Percentiles rank a stretch among this genome's conserved stretches.
Evolutionary conservation across 2,329 filamentous ascomycete species (phyloP).

Genomic region (Aspergillus fischeri): DNA sequence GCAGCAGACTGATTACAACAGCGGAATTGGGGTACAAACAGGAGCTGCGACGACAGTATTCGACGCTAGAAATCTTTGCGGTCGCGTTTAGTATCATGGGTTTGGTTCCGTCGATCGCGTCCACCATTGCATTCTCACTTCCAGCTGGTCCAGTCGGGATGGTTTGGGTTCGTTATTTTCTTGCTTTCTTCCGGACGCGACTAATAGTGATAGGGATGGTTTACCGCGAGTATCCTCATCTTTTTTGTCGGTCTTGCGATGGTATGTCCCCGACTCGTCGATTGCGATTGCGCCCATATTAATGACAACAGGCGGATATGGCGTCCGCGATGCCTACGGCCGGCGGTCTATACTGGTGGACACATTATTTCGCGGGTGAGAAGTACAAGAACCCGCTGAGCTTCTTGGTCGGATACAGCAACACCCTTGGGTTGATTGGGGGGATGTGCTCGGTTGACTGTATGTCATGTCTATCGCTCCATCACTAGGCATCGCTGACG

Average conservation of each 20-base stretch:
- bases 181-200: neutral
- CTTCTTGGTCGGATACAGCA: constrained; percentile 59
- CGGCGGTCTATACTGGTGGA: constrained; percentile 58
- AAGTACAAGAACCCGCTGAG: constrained; percentile 55
- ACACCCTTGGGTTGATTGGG: constrained; percentile 58
- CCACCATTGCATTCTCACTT: constrained; percentile 56
- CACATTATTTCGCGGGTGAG: constrained; percentile 55
- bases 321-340: constrained; percentile 56
- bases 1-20: constrained; percentile 2
- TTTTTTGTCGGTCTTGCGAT: constrained; percentile 59
- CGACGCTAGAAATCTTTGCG: constrained; percentile 59
- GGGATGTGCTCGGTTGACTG: constrained; percentile 61
- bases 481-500: neutral
- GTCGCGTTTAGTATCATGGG: constrained; percentile 60
- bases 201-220: constrained; percentile 45
- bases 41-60: constrained; percentile 59
- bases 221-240: constrained; percentile 55
- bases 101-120: constrained; percentile 57
- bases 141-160: constrained; percentile 58
- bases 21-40: constrained; percentile 51
- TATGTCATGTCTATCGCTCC: constrained; percentile 13
- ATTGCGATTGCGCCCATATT: neutral
- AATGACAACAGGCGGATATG: constrained; percentile 41
- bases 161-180: constrained; percentile 49
- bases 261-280: constrained; percentile 33